Base-by-base conservation (phyloP, 805 yeast genomes). In the Zygoascus bituminiphila region DNA sequence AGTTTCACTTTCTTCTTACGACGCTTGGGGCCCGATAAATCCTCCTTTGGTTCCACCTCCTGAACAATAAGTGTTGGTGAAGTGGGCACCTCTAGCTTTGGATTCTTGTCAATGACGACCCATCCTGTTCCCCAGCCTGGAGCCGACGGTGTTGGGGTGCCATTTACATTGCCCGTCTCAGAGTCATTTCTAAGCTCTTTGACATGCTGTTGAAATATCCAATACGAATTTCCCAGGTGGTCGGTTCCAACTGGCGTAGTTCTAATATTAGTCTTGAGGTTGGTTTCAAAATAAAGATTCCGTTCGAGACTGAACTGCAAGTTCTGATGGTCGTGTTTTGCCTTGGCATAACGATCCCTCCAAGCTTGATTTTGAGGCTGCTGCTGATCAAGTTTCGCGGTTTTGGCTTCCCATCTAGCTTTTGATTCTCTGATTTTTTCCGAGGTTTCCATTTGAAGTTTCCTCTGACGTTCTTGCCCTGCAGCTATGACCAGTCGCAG, bases 211-310 rank as follows among this genome's bases (percentile, higher is more conserved):
- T 65, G 68, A 46, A 67, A 57, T 1, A 58, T 49, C 71, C 71
- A 67, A 54, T 65, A 67, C 33, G 47, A 47, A 51, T 67, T 67
- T 5, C 69, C 69, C 17, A 49, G 47, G 5, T 52, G 49, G 51
- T 67, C 71, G 6, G 22, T 39, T 25, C 68, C 67, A 23, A 67
- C 45, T 4, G 69, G 61, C n/a, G 55, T 43, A 5, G 65, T 67
- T 31, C 71, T 60, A 45, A 52, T 48, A 45, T 55, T 59, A 51
- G 53, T 53, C 47, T 64, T 66, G 49, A 62, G 58, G 33, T 51
- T 42, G 42, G 57, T 55, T 26, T 52, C 49, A 49, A 54, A 62
- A 23, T 57, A 50, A 39, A 61, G 55, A 42, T 58, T 59, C 45
- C 52, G 55, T 15, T 52, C 50, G 21, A 58, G 54, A 1, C 59